Evolutionary conservation across 129 eudicot species (phyloP).

Genomic region (Calendula officinalis): DNA sequence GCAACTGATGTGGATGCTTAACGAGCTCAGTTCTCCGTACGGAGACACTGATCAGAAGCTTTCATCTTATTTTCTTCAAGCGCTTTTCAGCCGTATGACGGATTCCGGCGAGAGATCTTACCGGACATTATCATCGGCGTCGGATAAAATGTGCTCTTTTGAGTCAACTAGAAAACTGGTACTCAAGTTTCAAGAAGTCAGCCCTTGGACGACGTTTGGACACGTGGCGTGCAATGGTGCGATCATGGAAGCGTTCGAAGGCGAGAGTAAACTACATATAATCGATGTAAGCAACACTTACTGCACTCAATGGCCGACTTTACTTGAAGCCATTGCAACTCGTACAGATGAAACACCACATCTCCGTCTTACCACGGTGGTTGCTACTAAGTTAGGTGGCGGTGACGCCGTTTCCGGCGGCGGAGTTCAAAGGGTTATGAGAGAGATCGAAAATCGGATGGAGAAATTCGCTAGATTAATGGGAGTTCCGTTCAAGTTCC

Average conservation of each 20-base stretch:
- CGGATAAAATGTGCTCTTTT: conserved; percentile 60
- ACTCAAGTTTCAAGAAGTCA: conserved; percentile 85
- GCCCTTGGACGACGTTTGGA: conserved; percentile 97
- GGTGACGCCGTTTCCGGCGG: conserved; percentile 6
- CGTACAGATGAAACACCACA: conserved; percentile 80
- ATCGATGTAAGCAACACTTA: conserved; percentile 72
- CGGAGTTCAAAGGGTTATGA: conserved; percentile 67
- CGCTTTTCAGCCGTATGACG: conserved; percentile 77
- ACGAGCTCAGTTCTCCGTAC: conserved; percentile 79
- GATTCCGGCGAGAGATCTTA: conserved; percentile 63
- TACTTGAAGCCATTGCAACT: conserved; percentile 87
- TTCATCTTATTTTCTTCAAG: conserved; percentile 77
- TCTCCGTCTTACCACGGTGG: conserved; percentile 64
- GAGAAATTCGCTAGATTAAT: conserved; percentile 88
- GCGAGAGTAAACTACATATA: conserved; percentile 65
- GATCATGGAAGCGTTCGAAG: conserved; percentile 83
- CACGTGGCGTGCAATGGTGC: conserved; percentile 95
- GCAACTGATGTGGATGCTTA: conserved; percentile 95
- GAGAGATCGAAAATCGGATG: conserved; percentile 73
- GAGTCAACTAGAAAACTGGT: conserved; percentile 65
- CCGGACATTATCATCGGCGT: conserved; percentile 51
- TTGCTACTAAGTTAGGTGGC: conserved; percentile 26
- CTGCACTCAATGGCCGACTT: conserved; percentile 97
- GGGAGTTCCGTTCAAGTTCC: conserved; percentile 89
- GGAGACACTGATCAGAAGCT: conserved; percentile 86